phyloP scores from a whole-genome alignment of 768 basidiomycete genomes.

The Amanita phalloides region DNA sequence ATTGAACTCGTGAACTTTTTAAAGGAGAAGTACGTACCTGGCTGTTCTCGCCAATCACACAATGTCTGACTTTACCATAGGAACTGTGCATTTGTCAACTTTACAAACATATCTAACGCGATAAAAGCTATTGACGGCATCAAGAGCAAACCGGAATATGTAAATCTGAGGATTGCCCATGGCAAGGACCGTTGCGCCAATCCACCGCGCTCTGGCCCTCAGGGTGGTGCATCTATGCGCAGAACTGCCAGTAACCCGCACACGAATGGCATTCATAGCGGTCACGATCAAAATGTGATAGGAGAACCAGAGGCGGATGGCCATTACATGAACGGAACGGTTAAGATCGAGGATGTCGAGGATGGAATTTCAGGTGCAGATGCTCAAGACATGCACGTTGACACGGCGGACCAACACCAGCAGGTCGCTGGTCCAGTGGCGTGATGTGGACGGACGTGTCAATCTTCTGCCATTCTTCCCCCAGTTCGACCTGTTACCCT shows the following conservation, averaged over 20 bases:
- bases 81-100: constrained; percentile 95
- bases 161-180: constrained; percentile 82
- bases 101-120: constrained; percentile 89
- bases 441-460: constrained; percentile 7
- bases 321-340: constrained; percentile 8
- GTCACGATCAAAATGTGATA: constrained; percentile 11
- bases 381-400: constrained; percentile 31
- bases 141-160: constrained; percentile 87
- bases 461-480: constrained; percentile 3
- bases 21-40: constrained; percentile 71
- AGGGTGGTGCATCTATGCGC: constrained; percentile 50
- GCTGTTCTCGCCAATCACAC: not conserved
- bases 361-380: constrained; percentile 15
- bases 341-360: constrained; percentile 19
- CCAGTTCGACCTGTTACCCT: constrained; percentile 6
- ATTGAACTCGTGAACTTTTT: constrained; percentile 95
- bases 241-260: constrained; percentile 26
- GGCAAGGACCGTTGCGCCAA: constrained; percentile 96
- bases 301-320: constrained; percentile 18
- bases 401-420: constrained; percentile 12
- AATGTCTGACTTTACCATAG: constrained; percentile 23
- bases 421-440: constrained; percentile 3
- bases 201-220: constrained; percentile 75
- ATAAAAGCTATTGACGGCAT: constrained; percentile 98
- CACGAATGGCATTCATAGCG: constrained; percentile 24